A percentile compares a stretch with the other conserved stretches of the same genome.
These are phyloP conservation scores for Calonectria honghensis DNA, from an alignment of 2,329 filamentous ascomycete genomes.

Conservation along the genomic window DNA sequence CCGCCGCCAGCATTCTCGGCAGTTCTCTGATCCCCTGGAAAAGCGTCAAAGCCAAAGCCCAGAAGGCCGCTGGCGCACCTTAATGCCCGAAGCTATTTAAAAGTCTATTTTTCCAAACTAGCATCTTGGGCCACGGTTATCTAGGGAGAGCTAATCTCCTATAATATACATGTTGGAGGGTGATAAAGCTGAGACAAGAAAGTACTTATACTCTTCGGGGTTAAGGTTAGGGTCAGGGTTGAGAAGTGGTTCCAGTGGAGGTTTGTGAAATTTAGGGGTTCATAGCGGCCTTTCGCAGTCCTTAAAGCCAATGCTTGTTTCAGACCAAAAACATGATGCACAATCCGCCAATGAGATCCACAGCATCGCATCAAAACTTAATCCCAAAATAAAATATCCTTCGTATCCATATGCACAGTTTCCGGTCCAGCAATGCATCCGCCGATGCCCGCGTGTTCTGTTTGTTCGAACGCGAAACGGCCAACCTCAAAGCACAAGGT, in stretches of 20 bases:
- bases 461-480: no score
- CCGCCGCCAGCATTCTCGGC: background rate
- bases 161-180: background rate
- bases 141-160: background rate
- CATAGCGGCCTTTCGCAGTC: background rate
- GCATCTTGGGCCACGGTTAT: background rate
- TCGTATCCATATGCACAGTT: no score
- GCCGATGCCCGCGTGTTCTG: background rate
- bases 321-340: background rate
- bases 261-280: no score
- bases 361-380: background rate
- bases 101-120: background rate
- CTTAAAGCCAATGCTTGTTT: background rate
- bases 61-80: background rate
- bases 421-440: no score
- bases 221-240: background rate
- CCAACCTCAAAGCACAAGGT: background rate
- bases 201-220: rapidly evolving
- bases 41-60: background rate
- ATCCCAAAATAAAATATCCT: background rate
- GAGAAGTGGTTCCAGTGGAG: no score
- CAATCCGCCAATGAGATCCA: background rate
- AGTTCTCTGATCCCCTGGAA: background rate
- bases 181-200: background rate
- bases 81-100: background rate